Base-by-base conservation (phyloP, 352 stramenopile genomes). In the Phytophthora lateralis region DNA sequence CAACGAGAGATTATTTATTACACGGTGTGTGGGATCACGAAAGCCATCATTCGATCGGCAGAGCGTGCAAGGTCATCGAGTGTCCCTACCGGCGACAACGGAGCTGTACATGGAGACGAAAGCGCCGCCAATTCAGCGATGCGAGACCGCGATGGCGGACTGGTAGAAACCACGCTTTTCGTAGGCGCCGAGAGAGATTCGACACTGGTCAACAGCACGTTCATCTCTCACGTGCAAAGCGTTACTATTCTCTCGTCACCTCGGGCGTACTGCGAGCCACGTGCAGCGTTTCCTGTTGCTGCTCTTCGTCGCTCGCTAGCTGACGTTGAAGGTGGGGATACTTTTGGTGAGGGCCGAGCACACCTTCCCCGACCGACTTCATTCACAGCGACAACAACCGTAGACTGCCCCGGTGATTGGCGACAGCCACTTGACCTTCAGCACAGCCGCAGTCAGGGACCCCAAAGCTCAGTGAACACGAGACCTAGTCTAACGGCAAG, bases 1-100 rank as follows among this genome's bases (percentile, higher is more conserved):
- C 80, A 89, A 48, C 80, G 79, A n/a, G 82, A 91, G 55, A 90
- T 91, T 73, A 90, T 91, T 64, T 91, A 90, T 71, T 91, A 90
- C 69, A 91, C 82, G 2, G 80, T 91, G 3, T 88, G 78, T 69
- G 82, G 82, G 21, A 90, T 91, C 60, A 90, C 80, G 17, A 91
- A 91, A 60, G 69, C 80, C 38, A 89, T 91, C 38, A 70, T 88
- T 39, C 78, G 78, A 14, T 75, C 82, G 3, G 72, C 79, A 8
- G 69, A 82, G 42, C 68, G 68, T 48, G 71, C 69, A 18, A 49
- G 55, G 32, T 55, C 65, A 4, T 59, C 71, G 9, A 58, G 57
- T 17, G 42, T 73, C 20, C 53, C 69, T 14, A 63, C 45, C 6
- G 44, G 49, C 11, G 42, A 61, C 45, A 27, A 6, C 4, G 43